Evolutionary conservation across 306 rosid genomes (phyloP).

Genomic region (Citrullus colocynthis): DNA sequence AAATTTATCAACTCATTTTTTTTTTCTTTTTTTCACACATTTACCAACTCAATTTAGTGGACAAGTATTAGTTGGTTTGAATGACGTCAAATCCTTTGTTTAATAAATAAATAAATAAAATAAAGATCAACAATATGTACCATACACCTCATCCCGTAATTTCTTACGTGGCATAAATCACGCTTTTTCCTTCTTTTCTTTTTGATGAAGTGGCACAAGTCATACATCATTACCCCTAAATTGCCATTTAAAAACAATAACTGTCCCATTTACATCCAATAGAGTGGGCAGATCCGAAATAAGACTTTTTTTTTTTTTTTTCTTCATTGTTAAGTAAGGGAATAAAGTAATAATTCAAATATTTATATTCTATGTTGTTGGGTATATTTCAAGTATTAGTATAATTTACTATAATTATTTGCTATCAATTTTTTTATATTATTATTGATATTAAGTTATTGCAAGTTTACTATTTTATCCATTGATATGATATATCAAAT

Average conservation of each 20-base stretch:
- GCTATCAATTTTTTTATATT: too few species aligned
- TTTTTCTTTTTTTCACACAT: too few species aligned
- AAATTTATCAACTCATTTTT: too few species aligned
- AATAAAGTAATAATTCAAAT: background rate
- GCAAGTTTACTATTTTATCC: too few species aligned
- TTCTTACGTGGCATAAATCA: background rate
- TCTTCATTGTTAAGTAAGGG: background rate
- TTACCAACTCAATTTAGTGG: too few species aligned
- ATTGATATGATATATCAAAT: too few species aligned
- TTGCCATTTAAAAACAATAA: background rate
- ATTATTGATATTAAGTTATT: too few species aligned
- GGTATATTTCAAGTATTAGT: background rate
- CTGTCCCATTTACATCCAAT: background rate
- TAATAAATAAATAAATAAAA: too few species aligned
- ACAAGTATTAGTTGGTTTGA: too few species aligned
- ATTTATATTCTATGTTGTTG: background rate
- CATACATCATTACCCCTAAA: background rate
- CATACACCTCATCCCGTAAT: background rate
- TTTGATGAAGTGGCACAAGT: background rate
- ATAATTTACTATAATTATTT: too few species aligned
- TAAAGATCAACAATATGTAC: background rate
- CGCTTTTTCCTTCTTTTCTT: background rate
- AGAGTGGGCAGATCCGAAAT: too few species aligned
- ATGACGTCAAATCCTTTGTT: background rate
- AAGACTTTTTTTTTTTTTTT: too few species aligned